These are phyloP conservation scores for Fusarium mundagurra DNA, from an alignment of 2,329 filamentous ascomycete genomes.

Conservation along the genomic window DNA sequence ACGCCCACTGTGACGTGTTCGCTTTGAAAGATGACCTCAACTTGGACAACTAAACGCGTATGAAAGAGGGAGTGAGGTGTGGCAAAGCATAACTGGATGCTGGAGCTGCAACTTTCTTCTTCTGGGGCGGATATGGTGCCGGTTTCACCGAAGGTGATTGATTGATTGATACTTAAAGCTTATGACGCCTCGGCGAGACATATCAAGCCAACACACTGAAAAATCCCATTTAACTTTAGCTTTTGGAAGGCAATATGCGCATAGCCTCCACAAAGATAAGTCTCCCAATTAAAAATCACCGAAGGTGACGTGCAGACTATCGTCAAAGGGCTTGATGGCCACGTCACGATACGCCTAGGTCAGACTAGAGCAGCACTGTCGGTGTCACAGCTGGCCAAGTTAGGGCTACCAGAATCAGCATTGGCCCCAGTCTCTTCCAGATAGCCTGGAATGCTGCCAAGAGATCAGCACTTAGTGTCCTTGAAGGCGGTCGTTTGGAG, in stretches of 20 bases:
- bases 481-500: background rate
- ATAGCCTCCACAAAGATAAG: too few relatives aligned
- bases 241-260: too few relatives aligned
- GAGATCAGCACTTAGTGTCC: background rate
- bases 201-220: too few relatives aligned
- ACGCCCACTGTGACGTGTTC: background rate
- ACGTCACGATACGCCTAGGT: background rate
- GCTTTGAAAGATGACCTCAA: background rate
- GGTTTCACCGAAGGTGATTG: too few relatives aligned
- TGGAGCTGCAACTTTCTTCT: background rate
- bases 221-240: too few relatives aligned
- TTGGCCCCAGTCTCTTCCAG: background rate
- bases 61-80: background rate
- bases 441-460: background rate
- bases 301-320: background rate
- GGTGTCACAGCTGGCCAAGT: background rate
- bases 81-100: background rate
- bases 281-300: too few relatives aligned
- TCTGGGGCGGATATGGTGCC: background rate
- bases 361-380: background rate
- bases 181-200: too few relatives aligned
- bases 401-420: background rate
- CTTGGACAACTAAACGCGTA: background rate
- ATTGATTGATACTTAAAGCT: too few relatives aligned
- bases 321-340: background rate